Conservation (phyloP, 768 basidiomycete genomes). For the Mycena maculata region DNA sequence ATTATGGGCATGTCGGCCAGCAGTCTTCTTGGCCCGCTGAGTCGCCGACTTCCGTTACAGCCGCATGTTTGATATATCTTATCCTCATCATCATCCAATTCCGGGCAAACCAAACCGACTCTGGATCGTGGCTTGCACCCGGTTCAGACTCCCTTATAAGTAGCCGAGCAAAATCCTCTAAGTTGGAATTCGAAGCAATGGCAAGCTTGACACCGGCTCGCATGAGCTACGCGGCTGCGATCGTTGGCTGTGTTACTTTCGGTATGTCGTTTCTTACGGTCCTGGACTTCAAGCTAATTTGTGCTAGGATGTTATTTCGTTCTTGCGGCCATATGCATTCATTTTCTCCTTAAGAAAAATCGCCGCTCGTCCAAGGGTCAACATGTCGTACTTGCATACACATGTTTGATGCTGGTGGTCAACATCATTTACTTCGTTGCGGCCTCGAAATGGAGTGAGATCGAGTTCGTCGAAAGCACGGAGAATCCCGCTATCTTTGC, state of each 20-base stretch:
- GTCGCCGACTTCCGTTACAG: no score
- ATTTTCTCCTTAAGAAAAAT: not conserved
- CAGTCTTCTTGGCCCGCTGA: no score
- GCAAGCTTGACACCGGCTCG: not conserved
- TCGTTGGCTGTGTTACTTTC: not conserved
- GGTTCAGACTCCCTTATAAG: no score
- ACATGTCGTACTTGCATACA: not conserved
- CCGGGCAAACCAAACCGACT: no score
- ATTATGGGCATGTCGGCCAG: no score
- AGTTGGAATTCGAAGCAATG: no score
- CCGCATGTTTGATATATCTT: no score
- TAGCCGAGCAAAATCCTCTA: no score
- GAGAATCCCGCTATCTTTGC: not conserved
- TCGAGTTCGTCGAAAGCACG: not conserved
- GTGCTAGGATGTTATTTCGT: not conserved
- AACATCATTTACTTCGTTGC: not conserved
- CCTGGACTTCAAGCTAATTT: not conserved
- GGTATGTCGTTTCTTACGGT: not conserved
- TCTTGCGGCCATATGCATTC: not conserved
- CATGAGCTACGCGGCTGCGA: constrained; percentile 2
- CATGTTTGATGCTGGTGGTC: not conserved
- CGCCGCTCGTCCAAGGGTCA: not conserved
- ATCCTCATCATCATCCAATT: no score
- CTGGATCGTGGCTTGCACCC: no score
- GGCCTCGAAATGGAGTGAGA: not conserved